Evolutionary conservation across 768 basidiomycete species (phyloP).

Genomic region (Thelephora aurantiotincta): DNA sequence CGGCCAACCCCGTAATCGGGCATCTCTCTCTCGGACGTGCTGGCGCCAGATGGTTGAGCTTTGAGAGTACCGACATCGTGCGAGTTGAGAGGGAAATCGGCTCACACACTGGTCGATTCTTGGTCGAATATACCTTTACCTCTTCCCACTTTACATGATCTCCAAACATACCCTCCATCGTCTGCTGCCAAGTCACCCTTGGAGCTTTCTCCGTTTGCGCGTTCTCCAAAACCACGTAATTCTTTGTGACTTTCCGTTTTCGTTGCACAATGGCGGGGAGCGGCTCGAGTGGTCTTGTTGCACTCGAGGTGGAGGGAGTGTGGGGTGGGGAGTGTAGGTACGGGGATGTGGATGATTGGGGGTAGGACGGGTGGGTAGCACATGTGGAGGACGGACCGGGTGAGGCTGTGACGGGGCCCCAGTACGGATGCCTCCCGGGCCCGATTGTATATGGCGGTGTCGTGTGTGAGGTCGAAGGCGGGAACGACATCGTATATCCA

Average conservation of each 20-base stretch:
- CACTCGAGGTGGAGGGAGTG: constrained; percentile 8
- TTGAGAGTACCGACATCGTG: constrained; percentile 5
- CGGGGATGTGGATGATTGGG: not conserved
- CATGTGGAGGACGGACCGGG: not conserved
- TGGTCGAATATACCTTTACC: constrained; percentile 46
- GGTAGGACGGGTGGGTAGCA: not conserved
- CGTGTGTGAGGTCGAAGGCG: not conserved
- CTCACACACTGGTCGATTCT: constrained; percentile 51
- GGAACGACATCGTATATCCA: not conserved
- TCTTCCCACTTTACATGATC: constrained; percentile 74
- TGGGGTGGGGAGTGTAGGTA: constrained; percentile 1
- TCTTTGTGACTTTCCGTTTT: constrained; percentile 42
- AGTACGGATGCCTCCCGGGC: too few species aligned
- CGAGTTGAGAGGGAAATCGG: constrained; percentile 8
- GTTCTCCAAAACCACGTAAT: constrained; percentile 58
- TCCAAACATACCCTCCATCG: constrained; percentile 77
- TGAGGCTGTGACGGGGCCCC: not conserved
- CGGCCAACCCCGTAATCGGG: constrained; percentile 65
- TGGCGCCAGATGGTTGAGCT: constrained; percentile 16
- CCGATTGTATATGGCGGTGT: too few species aligned
- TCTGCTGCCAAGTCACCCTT: constrained; percentile 53
- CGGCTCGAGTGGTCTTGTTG: constrained; percentile 13
- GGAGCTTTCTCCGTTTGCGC: constrained; percentile 29
- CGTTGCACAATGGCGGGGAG: constrained; percentile 16
- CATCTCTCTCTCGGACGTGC: constrained; percentile 56